Conservation (phyloP, 345 rosid genomes). For the Leavenworthia alabamica region DNA sequence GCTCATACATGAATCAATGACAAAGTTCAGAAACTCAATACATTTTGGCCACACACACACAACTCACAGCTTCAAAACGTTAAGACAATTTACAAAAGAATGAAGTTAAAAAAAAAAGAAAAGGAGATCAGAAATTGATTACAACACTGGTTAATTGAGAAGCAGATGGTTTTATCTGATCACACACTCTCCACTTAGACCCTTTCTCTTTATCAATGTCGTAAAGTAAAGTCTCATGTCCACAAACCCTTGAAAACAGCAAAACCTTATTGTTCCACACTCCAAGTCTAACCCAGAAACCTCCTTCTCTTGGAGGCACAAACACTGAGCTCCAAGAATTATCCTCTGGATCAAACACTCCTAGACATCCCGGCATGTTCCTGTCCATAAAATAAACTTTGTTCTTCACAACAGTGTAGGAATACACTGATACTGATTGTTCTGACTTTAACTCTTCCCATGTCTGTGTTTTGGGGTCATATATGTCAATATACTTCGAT, state of each 20-base stretch:
- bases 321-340: constrained; percentile 59
- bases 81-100: constrained; percentile 3
- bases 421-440: constrained; percentile 64
- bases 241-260: constrained; percentile 55
- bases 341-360: constrained; percentile 55
- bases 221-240: constrained; percentile 47
- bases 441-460: constrained; percentile 72
- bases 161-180: constrained; percentile 60
- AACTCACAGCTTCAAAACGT: not conserved
- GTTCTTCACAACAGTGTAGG: constrained; percentile 61
- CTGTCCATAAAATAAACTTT: constrained; percentile 84
- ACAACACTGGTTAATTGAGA: constrained; percentile 40
- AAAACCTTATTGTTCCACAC: constrained; percentile 58
- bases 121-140: constrained; percentile 8
- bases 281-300: constrained; percentile 58
- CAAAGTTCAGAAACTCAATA: not conserved
- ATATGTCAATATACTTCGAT: constrained; percentile 63
- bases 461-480: constrained; percentile 45
- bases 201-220: constrained; percentile 64
- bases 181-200: constrained; percentile 64
- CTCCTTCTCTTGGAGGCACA: constrained; percentile 68
- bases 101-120: not conserved
- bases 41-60: not conserved
- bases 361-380: constrained; percentile 65
- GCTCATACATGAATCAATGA: not conserved